Base-by-base conservation (phyloP, 768 basidiomycete species). In the Termitomyces eurrhizus region DNA sequence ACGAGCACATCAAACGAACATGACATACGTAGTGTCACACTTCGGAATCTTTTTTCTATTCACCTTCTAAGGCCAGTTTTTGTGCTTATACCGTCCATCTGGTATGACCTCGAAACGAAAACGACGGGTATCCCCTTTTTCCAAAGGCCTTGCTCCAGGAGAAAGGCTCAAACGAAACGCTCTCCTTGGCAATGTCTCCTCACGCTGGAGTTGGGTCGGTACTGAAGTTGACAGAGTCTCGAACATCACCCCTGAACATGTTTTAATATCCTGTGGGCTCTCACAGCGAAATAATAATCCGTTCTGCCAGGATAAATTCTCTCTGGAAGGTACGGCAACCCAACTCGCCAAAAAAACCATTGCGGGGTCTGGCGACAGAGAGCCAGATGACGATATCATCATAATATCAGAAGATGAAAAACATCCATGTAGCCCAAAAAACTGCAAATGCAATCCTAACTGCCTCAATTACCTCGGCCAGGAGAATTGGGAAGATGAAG, bases 401-500 rank as follows among this genome's bases (percentile, higher is more conserved):
- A 75, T 90, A 21, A 78, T 91, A 41, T 87, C 88, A 1, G 90
- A 91, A 57, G 84, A 89, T 42, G 87, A 90, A 51, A 70, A 66
- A 39, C 73, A 74, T 4, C 66, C 70, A 16, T 93, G 92, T 68
- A 78, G 70, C 60, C 85, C 83, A 66, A 88, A 83, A 61, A 33
- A 54, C 6, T 98, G 96, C 73, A 87, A 82, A 66, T 73, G 73
- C 52, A 95, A 94, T 68, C 90, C 92, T 9, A 84, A 88, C 55
- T 97, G 96, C 72, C 76, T 95, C 57, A 96, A 95, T 70, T 87
- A 93, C 74, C 75, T 97, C 35, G 93, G 92, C 6, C 92, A 92
- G 67, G 86, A 89, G 32, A 78, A 80, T 63, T 96, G 93, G 89
- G 88, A 92, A 70, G 77, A 83, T 61, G 80, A 84, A 79, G 86